Conservation (phyloP, 768 basidiomycete genomes). For the Leccinum incarnatum region DNA sequence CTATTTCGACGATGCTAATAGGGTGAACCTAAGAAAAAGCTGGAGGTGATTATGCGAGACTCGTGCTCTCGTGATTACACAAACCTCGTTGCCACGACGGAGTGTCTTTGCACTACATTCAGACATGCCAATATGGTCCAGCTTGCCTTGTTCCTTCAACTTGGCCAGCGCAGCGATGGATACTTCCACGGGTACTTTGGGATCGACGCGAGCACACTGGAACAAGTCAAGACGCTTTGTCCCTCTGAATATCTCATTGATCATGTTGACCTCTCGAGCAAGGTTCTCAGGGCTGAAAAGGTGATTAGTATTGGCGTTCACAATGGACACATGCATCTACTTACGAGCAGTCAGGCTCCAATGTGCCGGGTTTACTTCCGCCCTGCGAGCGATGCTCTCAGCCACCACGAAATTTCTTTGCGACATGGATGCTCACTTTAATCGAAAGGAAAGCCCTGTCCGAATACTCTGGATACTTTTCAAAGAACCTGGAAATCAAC, state of each 20-base stretch:
- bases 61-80: background rate
- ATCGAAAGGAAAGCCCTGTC: slow-evolving; percentile 35
- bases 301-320: background rate
- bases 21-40: slow-evolving; percentile 42
- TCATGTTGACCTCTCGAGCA: slow-evolving; percentile 42
- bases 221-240: slow-evolving; percentile 61
- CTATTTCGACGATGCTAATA: slow-evolving; percentile 62
- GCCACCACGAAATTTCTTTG: slow-evolving; percentile 18
- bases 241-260: slow-evolving; percentile 45
- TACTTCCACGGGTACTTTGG: slow-evolving; percentile 44
- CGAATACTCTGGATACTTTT: slow-evolving; percentile 34
- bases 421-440: slow-evolving; percentile 21
- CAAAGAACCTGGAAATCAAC: slow-evolving; percentile 49
- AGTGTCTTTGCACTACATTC: slow-evolving; percentile 53
- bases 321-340: background rate
- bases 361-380: background rate
- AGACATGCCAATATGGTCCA: slow-evolving; percentile 58
- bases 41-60: background rate
- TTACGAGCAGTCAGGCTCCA: slow-evolving; percentile 29
- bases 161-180: slow-evolving; percentile 40
- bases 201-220: slow-evolving; percentile 51
- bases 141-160: slow-evolving; percentile 29
- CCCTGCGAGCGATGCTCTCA: slow-evolving; percentile 36
- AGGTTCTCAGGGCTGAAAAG: slow-evolving; percentile 37
- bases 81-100: slow-evolving; percentile 33